These are phyloP conservation scores for Nakazawaea holstii DNA, from an alignment of 805 yeast species.

Conservation along the genomic window DNA sequence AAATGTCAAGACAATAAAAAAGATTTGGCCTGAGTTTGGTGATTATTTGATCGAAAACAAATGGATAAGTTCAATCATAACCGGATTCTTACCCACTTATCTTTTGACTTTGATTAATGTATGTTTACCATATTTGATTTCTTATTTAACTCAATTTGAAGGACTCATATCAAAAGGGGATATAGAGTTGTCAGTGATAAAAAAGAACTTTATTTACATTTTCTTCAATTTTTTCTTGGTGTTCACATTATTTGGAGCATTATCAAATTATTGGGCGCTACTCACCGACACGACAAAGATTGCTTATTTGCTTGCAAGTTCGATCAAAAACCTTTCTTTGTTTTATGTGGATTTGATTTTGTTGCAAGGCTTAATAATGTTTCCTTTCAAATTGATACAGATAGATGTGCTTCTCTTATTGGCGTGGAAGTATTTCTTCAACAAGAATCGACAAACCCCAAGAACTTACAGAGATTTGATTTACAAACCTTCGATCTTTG, in stretches of 20 bases:
- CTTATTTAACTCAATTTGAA: conserved; percentile 43
- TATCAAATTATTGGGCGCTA: conserved; percentile 53
- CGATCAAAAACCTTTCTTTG: conserved; percentile 45
- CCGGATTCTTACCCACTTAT: conserved; percentile 59
- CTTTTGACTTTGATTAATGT: conserved; percentile 51
- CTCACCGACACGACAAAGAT: conserved; percentile 55
- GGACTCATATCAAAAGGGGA: conserved; percentile 55
- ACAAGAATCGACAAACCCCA: conserved; percentile 38
- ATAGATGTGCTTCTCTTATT: conserved; percentile 46
- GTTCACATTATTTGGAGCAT: conserved; percentile 56
- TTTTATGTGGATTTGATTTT: conserved; percentile 58
- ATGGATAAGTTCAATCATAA: conserved; percentile 48
- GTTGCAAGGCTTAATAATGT: conserved; percentile 65
- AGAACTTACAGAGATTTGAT: conserved; percentile 45
- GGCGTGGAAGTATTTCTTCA: conserved; percentile 34
- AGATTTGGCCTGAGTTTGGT: conserved; percentile 56
- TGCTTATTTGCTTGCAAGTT: conserved; percentile 48
- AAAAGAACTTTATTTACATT: conserved; percentile 54
- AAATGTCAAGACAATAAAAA: conserved; percentile 49
- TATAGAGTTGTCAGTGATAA: conserved; percentile 49
- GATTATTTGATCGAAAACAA: conserved; percentile 44
- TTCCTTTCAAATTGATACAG: conserved; percentile 52
- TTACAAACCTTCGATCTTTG: conserved; percentile 54
- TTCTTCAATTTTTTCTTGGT: conserved; percentile 59
- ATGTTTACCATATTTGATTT: conserved; percentile 49